Evolutionary conservation across 768 basidiomycete species (phyloP), one percentile per base, ranked within the genome.

Genomic region (Pseudohyphozyma bogoriensis): DNA sequence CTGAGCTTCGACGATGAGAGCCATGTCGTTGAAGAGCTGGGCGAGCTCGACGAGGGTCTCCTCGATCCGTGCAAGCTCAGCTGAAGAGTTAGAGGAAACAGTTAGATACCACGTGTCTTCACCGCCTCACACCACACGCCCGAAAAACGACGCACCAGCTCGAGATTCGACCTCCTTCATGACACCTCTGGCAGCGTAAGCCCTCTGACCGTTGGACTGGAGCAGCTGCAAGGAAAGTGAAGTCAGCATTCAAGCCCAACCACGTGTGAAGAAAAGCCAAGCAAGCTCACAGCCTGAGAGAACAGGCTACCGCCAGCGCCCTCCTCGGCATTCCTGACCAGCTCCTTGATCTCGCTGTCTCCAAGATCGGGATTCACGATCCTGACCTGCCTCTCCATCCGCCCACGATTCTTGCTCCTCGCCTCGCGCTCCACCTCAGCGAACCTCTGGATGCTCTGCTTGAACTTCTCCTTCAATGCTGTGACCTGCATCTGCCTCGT

Each of bases 151-250:
- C n/a, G n/a, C n/a, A n/a, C n/a, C n/a, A 69, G 90, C 88, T 29
- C 90, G 81, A 61, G 86, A 83, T 71, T 91, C 89, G 2, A 89
- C 88, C 73, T 92, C 90, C 51, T 82, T 79, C 71, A 85, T 86
- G 0, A 86, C 89, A 49, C 80, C 79, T 50, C 87, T 78, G 15
- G 87, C 84, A 65, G 87, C 84, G 20, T 55, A 29, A 4, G 53
- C 32, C 31, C 83, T 85, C 73, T 87, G 89, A 20, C 83, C 82
- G 55, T 80, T 83, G 24, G 86, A 85, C 29, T 77, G 40, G 18
- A 59, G 55, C 63, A 59, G 42, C n/a, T n/a, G n/a, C n/a, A n/a
- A n/a, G n/a, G n/a, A n/a, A n/a, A n/a, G n/a, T n/a, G n/a, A n/a
- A n/a, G n/a, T n/a, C n/a, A n/a, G n/a, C n/a, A n/a, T n/a, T n/a